These are phyloP conservation scores for Botrytis cinerea DNA, from an alignment of 2,329 filamentous ascomycete genomes.

Conservation along the genomic window DNA sequence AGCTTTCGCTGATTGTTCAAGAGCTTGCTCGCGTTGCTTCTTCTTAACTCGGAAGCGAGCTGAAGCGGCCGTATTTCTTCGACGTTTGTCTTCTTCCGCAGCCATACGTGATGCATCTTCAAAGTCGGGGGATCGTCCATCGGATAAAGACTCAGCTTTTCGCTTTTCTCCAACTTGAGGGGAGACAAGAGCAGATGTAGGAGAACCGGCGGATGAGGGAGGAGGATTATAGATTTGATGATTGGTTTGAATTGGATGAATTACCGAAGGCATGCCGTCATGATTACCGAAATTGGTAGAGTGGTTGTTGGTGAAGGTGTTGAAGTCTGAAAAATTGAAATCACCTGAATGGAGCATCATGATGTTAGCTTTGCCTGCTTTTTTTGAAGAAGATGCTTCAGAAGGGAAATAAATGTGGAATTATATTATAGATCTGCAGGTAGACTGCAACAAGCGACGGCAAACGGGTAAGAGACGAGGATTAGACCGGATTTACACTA, in stretches of 20 bases:
- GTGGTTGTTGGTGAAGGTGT: slow-evolving; percentile 31
- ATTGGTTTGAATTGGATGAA: slow-evolving; percentile 31
- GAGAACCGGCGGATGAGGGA: slow-evolving; percentile 29
- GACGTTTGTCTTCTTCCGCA: slow-evolving; percentile 87
- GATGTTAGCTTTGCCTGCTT: slow-evolving; percentile 38
- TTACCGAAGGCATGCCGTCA: slow-evolving; percentile 21
- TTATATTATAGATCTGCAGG: slow-evolving; percentile 13
- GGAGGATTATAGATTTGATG: slow-evolving; percentile 31
- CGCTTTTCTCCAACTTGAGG: slow-evolving; percentile 38
- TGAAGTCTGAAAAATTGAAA: slow-evolving; percentile 41
- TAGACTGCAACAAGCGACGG: slow-evolving; percentile 19
- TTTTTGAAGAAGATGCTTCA: slow-evolving; percentile 18
- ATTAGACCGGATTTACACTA: slow-evolving; percentile 18
- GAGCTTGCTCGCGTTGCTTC: slow-evolving; percentile 88
- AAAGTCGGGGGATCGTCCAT: slow-evolving; percentile 47
- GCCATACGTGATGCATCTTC: slow-evolving; percentile 73
- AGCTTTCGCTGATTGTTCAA: slow-evolving; percentile 80
- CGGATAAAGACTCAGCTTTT: slow-evolving; percentile 42
- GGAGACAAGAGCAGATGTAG: slow-evolving; percentile 35
- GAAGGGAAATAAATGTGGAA: slow-evolving; percentile 20
- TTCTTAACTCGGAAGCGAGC: slow-evolving; percentile 93
- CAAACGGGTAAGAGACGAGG: slow-evolving; percentile 15
- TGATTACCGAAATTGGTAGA: slow-evolving; percentile 30
- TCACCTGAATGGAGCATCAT: slow-evolving; percentile 37
- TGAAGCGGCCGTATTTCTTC: slow-evolving; percentile 84